These are phyloP conservation scores for Sporothrix brunneoviolacea DNA, from an alignment of 2,329 filamentous ascomycete species.

Conservation along the genomic window DNA sequence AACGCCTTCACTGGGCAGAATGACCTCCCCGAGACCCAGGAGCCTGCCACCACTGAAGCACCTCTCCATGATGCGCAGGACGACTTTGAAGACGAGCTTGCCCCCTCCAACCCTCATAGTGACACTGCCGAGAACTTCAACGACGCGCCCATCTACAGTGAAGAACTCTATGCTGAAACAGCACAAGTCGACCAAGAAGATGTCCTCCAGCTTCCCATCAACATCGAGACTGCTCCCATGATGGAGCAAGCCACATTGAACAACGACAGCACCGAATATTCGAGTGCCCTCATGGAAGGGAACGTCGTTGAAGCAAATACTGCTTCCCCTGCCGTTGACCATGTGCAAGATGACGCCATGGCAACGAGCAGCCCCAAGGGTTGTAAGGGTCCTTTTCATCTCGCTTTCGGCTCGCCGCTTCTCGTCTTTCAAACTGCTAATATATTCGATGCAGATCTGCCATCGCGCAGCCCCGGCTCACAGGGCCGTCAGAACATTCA, in stretches of 20 bases:
- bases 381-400: no score
- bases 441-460: not conserved
- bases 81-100: constrained; percentile 4
- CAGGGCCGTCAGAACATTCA: not conserved
- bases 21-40: not conserved
- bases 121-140: not conserved
- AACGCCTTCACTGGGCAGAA: not conserved
- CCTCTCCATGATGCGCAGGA: not conserved
- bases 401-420: no score
- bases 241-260: not conserved
- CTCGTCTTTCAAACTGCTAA: no score
- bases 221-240: not conserved
- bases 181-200: not conserved
- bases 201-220: not conserved
- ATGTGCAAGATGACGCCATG: not conserved
- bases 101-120: not conserved
- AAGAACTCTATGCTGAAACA: not conserved
- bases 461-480: not conserved
- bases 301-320: not conserved
- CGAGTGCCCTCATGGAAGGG: not conserved
- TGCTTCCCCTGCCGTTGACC: not conserved
- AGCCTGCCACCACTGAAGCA: not conserved
- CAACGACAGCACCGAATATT: not conserved
- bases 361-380: not conserved
- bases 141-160: constrained; percentile 1